phyloP scores from a whole-genome alignment of 768 basidiomycete genomes.

The Russula emetica region DNA sequence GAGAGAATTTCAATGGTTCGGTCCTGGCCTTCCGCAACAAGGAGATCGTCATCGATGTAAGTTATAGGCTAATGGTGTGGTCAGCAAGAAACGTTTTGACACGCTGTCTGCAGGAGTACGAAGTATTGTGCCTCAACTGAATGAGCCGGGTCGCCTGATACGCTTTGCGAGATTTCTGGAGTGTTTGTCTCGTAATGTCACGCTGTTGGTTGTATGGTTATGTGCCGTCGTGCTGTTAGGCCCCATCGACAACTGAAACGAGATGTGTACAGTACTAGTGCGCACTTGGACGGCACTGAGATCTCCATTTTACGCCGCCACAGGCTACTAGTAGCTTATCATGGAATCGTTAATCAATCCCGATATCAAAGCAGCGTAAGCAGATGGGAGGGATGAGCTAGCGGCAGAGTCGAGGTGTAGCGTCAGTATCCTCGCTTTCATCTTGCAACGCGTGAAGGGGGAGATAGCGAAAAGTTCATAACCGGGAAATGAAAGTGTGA shows the following conservation, averaged over 20 bases:
- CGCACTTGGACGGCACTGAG: no score
- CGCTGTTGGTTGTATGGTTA: slow-evolving; percentile 1
- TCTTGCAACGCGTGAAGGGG: slow-evolving; percentile 9
- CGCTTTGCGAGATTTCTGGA: not conserved
- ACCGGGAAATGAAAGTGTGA: slow-evolving; percentile 6
- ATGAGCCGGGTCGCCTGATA: not conserved
- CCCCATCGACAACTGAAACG: not conserved
- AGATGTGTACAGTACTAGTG: not conserved
- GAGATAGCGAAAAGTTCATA: slow-evolving; percentile 15
- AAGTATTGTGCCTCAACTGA: slow-evolving; percentile 38
- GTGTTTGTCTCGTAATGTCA: not conserved
- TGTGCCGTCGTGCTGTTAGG: not conserved
- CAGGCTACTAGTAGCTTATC: no score
- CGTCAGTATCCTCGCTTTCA: slow-evolving; percentile 23
- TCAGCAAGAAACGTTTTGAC: slow-evolving; percentile 1
- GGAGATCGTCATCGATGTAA: slow-evolving; percentile 51
- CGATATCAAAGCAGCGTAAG: not conserved
- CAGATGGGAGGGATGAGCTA: slow-evolving; percentile 24
- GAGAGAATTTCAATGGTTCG: slow-evolving; percentile 49
- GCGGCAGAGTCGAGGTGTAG: slow-evolving; percentile 25
- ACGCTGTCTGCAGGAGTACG: slow-evolving; percentile 36
- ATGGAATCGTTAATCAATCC: no score
- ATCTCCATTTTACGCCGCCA: no score
- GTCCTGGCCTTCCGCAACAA: slow-evolving; percentile 47
- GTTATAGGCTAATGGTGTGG: slow-evolving; percentile 14